Evolutionary conservation across 345 rosid genomes (phyloP).

Genomic region (Murraya koenigii): DNA sequence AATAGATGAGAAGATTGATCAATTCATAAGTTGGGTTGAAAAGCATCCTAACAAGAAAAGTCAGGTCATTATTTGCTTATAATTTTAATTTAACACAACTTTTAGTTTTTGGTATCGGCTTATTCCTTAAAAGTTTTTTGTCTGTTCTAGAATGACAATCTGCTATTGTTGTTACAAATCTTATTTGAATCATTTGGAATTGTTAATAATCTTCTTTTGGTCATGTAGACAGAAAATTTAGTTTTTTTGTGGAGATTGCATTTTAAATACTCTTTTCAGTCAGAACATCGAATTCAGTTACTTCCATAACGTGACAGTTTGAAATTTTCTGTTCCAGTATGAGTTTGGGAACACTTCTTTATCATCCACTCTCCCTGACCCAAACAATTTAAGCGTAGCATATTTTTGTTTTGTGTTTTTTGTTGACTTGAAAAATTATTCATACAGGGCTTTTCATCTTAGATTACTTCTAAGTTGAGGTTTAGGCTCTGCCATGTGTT

Average conservation of each 20-base stretch:
- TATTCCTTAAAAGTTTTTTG: neutral
- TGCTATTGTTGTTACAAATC: neutral
- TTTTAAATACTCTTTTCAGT: neutral
- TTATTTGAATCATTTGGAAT: neutral
- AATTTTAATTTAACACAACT: neutral
- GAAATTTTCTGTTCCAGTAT: neutral
- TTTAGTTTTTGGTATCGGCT: neutral
- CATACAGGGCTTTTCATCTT: neutral
- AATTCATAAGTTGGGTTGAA: constrained; percentile 83
- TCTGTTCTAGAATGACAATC: neutral
- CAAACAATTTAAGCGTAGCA: neutral
- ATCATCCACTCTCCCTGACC: neutral
- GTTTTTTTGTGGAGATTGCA: neutral
- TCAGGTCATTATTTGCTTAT: constrained; percentile 47
- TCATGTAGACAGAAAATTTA: neutral
- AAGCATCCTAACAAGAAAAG: constrained; percentile 95
- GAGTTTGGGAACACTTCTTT: neutral
- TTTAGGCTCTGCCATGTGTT: neutral
- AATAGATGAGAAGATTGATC: constrained; percentile 91
- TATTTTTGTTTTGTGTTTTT: neutral
- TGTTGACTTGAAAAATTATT: neutral
- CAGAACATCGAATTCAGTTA: neutral
- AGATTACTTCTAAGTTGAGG: neutral
- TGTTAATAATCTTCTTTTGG: neutral
- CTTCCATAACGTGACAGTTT: neutral